These are phyloP conservation scores for Debaryomycetaceae sp. DNA, from an alignment of 1,139 yeast species.

Conservation along the genomic window DNA sequence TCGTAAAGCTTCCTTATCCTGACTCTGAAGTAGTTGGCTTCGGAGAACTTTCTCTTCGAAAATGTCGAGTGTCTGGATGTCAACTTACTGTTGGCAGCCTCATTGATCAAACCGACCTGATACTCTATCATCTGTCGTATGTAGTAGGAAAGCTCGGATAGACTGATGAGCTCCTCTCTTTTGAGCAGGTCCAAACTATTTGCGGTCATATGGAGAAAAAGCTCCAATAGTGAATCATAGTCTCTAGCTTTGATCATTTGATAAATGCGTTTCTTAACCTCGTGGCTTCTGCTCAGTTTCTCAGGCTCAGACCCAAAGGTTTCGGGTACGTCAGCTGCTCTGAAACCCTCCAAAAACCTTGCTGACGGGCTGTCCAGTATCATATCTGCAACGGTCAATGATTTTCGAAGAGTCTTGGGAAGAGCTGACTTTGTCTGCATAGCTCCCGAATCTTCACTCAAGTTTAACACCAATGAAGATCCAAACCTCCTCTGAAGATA, in stretches of 20 bases:
- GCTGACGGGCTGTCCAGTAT: constrained; percentile 7
- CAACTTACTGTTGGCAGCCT: constrained; percentile 6
- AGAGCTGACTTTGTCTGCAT: neutral
- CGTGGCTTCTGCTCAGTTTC: constrained; percentile 2
- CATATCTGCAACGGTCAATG: neutral
- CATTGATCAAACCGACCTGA: constrained; percentile 15
- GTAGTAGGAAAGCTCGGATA: constrained; percentile 22
- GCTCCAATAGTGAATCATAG: constrained; percentile 17
- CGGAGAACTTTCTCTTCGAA: constrained; percentile 2
- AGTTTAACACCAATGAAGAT: neutral
- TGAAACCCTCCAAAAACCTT: constrained; percentile 8
- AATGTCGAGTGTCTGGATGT: constrained; percentile 2
- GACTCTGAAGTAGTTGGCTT: constrained; percentile 11
- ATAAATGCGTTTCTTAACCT: constrained; percentile 15
- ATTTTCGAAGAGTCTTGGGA: neutral
- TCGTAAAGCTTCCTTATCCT: constrained; percentile 27
- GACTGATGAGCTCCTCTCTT: constrained; percentile 12
- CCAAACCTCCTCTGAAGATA: neutral
- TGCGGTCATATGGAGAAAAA: constrained; percentile 18
- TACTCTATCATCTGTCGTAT: constrained; percentile 20
- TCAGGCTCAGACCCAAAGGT: constrained; percentile 2
- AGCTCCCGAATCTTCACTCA: neutral
- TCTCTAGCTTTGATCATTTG: constrained; percentile 15
- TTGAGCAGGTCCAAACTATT: constrained; percentile 4
- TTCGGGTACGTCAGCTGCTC: constrained; percentile 10